A percentile compares a stretch with the other conserved stretches of the same genome.
phyloP scores from a whole-genome alignment of 2,329 filamentous ascomycete genomes.

The Fusarium sp. region DNA sequence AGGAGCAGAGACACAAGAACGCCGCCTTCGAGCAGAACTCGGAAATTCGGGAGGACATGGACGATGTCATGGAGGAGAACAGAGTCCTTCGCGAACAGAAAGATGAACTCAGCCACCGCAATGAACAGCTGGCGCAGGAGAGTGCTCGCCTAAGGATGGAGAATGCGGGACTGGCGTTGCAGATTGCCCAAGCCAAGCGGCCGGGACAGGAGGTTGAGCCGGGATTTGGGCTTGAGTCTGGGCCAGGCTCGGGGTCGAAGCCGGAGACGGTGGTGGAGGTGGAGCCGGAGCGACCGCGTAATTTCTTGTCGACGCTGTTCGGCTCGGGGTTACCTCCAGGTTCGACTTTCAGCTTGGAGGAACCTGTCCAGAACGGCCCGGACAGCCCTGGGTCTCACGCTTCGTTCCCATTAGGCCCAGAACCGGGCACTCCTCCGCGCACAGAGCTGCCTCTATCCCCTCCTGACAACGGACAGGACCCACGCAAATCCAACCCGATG shows the following conservation, averaged over 20 bases:
- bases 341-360: neutral
- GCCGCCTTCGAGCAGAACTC: neutral
- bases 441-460: neutral
- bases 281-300: neutral
- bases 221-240: neutral
- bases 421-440: neutral
- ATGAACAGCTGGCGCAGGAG: neutral
- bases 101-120: neutral
- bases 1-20: neutral
- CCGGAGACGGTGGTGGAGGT: neutral
- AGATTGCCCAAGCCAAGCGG: neutral
- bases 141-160: neutral
- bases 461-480: neutral
- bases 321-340: neutral
- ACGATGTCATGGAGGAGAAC: neutral
- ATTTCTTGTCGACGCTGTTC: neutral
- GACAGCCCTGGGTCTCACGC: neutral
- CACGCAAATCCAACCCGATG: neutral
- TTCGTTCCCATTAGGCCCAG: neutral
- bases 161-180: neutral
- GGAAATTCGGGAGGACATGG: neutral
- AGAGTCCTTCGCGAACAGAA: neutral
- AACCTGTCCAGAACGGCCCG: neutral
- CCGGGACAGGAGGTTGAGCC: neutral
- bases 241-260: neutral